Base-by-base conservation (phyloP, 1,284 basidiomycete genomes). In the Agaricales sp. region DNA sequence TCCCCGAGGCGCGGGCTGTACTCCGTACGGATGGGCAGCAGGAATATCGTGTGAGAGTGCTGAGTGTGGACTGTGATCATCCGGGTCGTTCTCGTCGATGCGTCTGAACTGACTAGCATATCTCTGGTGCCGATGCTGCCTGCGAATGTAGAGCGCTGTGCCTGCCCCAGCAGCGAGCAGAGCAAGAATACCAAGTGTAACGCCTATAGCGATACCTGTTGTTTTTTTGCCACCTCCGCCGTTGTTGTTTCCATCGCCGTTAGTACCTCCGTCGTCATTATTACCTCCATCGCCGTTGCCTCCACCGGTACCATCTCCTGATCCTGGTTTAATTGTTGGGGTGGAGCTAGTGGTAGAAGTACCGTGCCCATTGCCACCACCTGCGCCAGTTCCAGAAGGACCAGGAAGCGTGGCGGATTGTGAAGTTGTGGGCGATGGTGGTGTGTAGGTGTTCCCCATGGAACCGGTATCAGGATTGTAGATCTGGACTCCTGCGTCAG, bases 171-270 rank as follows among this genome's bases (percentile, higher is more conserved):
- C 62, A 6, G 66, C 67, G 22, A 80, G 50, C 6, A 83, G 62
- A 8, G 66, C 77, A 14, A 84, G 59, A 3, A 75, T 58, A 23
- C 76, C 80, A 44, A 87, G 67, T 2, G 73, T 63, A 8, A 74
- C 69, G 8, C 80, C 79, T 16, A 87, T 61, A 4, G 72, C 75
- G 52, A 86, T 77, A 4, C 69, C 72, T 0, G 68, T 67, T 4
- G 63, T 64, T 21, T 56, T 66, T 12, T 55, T 62, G 30, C 57
- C 65, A 12, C 54, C 51, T 13, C 56, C 52, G n/a, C 52, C 50
- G 30, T 56, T 46, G 47, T 50, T 22, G 18, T 50, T 49, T 23
- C 51, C 46, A 41, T 52, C 54, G n/a, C 58, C 54, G 6, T 53
- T 53, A 13, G 58, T 55, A 19, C 51, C 43, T 8, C 52, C 54